Percentiles rank a stretch among this genome's conserved stretches.
Evolutionary conservation across 768 basidiomycete species (phyloP).

Genomic region (Leccinum barrowsii): DNA sequence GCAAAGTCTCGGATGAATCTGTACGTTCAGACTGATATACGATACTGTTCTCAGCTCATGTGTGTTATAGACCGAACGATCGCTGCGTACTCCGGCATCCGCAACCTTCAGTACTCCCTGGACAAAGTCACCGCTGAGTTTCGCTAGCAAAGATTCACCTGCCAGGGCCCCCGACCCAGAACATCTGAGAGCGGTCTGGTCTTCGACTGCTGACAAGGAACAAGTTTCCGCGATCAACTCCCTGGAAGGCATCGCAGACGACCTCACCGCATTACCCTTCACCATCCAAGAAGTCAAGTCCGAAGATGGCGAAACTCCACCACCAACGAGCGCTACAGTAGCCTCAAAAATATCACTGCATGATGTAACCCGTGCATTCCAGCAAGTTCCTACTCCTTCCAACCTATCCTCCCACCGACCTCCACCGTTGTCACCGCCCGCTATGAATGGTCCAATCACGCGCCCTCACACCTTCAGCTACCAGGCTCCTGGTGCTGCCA

Average conservation of each 20-base stretch:
- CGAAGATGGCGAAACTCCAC: slow-evolving; percentile 79
- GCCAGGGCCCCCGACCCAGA: slow-evolving; percentile 75
- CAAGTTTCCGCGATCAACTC: slow-evolving; percentile 70
- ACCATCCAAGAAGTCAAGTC: slow-evolving; percentile 84
- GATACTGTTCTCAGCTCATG: slow-evolving; percentile 10
- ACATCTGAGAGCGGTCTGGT: slow-evolving; percentile 82
- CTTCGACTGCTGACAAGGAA: slow-evolving; percentile 71
- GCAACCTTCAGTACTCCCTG: slow-evolving; percentile 42
- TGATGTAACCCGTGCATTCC: slow-evolving; percentile 84
- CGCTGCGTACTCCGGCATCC: slow-evolving; percentile 46
- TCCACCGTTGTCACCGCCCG: slow-evolving; percentile 47
- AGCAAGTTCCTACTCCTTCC: slow-evolving; percentile 71
- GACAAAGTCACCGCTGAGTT: slow-evolving; percentile 48
- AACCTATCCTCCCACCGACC: slow-evolving; percentile 45
- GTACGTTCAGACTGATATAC: slow-evolving; percentile 35
- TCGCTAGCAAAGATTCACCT: slow-evolving; percentile 64
- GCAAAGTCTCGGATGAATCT: slow-evolving; percentile 51
- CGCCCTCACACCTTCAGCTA: slow-evolving; percentile 29
- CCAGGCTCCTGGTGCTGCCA: slow-evolving; percentile 41
- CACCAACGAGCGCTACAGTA: slow-evolving; percentile 50
- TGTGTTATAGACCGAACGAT: slow-evolving; percentile 37
- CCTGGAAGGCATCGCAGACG: slow-evolving; percentile 79
- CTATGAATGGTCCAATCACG: slow-evolving; percentile 31
- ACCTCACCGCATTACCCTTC: slow-evolving; percentile 74
- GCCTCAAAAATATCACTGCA: slow-evolving; percentile 76